phyloP scores from a whole-genome alignment of 768 basidiomycete species.

The Amanita thiersii region DNA sequence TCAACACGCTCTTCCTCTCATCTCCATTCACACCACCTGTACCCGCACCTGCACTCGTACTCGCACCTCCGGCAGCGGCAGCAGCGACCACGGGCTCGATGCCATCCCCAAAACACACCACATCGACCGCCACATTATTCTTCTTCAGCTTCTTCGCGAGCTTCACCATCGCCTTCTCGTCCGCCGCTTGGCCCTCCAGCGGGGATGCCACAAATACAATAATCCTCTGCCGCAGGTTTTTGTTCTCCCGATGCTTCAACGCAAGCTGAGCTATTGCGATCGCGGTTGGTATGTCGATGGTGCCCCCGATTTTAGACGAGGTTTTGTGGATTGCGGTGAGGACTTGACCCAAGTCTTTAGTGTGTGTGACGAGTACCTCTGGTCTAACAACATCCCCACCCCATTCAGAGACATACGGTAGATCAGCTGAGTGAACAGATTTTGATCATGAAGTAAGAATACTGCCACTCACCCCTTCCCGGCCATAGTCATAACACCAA shows the following conservation, averaged over 20 bases:
- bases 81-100: constrained; percentile 37
- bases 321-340: constrained; percentile 69
- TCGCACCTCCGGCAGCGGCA: constrained; percentile 35
- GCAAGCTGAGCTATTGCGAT: constrained; percentile 94
- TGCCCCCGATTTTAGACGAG: constrained; percentile 67
- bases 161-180: constrained; percentile 75
- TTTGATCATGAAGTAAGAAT: not conserved
- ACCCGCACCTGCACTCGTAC: constrained; percentile 31
- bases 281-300: constrained; percentile 81
- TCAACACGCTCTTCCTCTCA: constrained; percentile 59
- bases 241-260: constrained; percentile 96
- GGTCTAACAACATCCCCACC: too few relatives aligned
- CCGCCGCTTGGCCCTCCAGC: constrained; percentile 56
- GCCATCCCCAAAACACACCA: constrained; percentile 86
- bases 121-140: constrained; percentile 95
- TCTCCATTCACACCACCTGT: constrained; percentile 24
- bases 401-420: constrained; percentile 1
- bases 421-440: not conserved
- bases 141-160: constrained; percentile 98
- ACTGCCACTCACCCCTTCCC: constrained; percentile 70
- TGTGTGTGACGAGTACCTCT: constrained; percentile 93
- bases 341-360: constrained; percentile 91
- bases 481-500: constrained; percentile 97
- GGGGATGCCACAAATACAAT: constrained; percentile 93
- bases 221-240: constrained; percentile 94